These are phyloP conservation scores for Schizochytrium sp. DNA, from an alignment of 108 stramenopile genomes.

Conservation along the genomic window DNA sequence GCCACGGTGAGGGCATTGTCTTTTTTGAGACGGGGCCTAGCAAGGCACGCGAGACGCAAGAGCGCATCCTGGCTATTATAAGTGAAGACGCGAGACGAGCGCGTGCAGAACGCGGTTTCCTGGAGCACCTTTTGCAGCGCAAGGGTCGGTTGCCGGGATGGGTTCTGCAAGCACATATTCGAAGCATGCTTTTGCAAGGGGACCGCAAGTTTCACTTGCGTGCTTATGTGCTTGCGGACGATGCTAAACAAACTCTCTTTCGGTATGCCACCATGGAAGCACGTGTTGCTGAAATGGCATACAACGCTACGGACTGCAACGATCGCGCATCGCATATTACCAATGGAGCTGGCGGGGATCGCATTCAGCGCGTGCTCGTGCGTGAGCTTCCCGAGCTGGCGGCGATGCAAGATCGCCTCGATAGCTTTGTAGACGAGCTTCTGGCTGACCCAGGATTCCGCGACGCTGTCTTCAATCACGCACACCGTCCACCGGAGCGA, in stretches of 20 bases:
- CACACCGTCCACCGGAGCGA: background rate
- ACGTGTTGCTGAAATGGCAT: background rate
- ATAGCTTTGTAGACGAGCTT: background rate
- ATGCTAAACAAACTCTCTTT: background rate
- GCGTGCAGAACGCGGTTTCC: background rate
- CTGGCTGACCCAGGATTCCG: background rate
- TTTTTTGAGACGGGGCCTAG: background rate
- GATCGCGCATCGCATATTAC: background rate
- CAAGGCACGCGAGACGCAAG: background rate
- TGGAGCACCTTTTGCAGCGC: background rate
- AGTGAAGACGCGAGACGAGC: background rate
- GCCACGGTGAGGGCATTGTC: slow-evolving; percentile 2
- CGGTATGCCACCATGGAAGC: background rate
- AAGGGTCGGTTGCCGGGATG: background rate
- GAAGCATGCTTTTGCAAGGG: background rate
- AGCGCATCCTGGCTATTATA: background rate
- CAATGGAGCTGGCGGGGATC: background rate
- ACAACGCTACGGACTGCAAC: background rate
- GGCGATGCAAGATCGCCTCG: background rate
- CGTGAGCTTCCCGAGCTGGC: background rate
- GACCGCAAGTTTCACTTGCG: slow-evolving; percentile 4
- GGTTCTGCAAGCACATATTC: background rate
- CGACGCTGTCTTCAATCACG: background rate
- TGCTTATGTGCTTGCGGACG: background rate
- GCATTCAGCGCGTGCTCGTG: background rate